Evolutionary conservation across 1,284 basidiomycete genomes (phyloP), one percentile per base, ranked within the genome.

Genomic region (Porphyrellus sp.): DNA sequence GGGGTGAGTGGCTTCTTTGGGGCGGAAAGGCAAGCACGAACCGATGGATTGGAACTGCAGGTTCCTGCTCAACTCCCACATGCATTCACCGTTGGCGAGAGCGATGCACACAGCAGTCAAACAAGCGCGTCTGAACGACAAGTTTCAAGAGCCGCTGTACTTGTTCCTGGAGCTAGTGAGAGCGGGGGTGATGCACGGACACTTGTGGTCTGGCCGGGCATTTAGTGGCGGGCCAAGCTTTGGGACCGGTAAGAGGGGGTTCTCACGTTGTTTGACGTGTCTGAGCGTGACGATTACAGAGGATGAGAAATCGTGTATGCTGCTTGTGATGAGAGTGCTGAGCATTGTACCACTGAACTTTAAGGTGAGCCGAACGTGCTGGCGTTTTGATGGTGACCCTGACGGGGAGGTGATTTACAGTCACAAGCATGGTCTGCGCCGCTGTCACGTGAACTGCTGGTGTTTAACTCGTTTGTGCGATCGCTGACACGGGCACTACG

Each of bases 381-480:
- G 35, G 18, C 20, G 35, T n/a, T n/a, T n/a, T n/a, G n/a, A 12
- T 9, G 33, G 37, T 12, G 42, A 44, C 24, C 25, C 51, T 64
- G 54, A 67, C 52, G 33, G 37, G 34, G 16, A 43, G 39, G 6
- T 11, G 15, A 23, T 25, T 33, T 53, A 59, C 52, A 92, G 90
- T 59, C 85, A 23, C 85, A 88, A 68, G 83, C 89, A 62, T 98
- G 94, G 94, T 89, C 87, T 27, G 96, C 96, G 24, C 96, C 96
- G 40, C 75, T 99, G 50, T 98, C 94, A 60, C 86, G 96, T 50
- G 97, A 99, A 72, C 76, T 99, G 57, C 78, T 99, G 46, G 94
- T 97, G 48, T 99, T 99, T 83, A 99, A 98, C 77, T 94, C 93
- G 42, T 99, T 99, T 70, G 85, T 96, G 61, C 86, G 91, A 54